A percentile compares a stretch with the other conserved stretches of the same genome.
Evolutionary conservation across 2,329 filamentous ascomycete genomes (phyloP).

Genomic region (Clarireedia sp.): DNA sequence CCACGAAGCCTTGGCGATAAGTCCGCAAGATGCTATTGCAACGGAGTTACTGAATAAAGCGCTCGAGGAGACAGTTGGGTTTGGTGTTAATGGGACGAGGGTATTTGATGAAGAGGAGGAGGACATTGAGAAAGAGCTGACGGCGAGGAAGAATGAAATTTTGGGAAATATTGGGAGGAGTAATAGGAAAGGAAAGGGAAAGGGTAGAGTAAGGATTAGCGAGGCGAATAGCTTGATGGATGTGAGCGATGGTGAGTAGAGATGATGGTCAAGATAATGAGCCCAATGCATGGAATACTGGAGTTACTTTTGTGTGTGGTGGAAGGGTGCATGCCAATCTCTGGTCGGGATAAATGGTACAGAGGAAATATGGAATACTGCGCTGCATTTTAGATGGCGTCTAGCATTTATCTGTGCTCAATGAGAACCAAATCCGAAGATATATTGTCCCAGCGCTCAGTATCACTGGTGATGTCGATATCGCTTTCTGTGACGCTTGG

Average conservation of each 20-base stretch:
- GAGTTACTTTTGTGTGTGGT: neutral
- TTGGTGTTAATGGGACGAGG: slow-evolving; percentile 18
- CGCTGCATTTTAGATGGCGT: slow-evolving; percentile 3
- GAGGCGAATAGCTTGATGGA: slow-evolving; percentile 45
- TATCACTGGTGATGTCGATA: no score
- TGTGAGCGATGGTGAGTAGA: slow-evolving; percentile 45
- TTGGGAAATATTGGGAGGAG: slow-evolving; percentile 36
- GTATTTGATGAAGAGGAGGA: slow-evolving; percentile 37
- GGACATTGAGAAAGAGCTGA: slow-evolving; percentile 47
- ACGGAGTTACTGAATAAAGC: slow-evolving; percentile 71
- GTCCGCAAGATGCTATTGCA: slow-evolving; percentile 72
- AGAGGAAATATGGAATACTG: neutral
- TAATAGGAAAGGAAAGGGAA: slow-evolving; percentile 38
- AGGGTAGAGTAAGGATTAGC: slow-evolving; percentile 30
- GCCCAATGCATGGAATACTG: neutral
- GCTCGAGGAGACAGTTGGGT: slow-evolving; percentile 50
- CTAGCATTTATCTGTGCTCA: neutral
- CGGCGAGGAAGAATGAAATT: slow-evolving; percentile 39
- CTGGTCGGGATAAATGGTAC: neutral
- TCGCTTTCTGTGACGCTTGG: neutral
- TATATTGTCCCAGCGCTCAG: no score
- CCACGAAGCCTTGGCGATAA: slow-evolving; percentile 75
- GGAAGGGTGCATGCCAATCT: neutral
- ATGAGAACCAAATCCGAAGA: neutral
- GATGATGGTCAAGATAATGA: neutral